phyloP scores from a whole-genome alignment of 2,329 filamentous ascomycete species.

The Paecilomyces fulvus region DNA sequence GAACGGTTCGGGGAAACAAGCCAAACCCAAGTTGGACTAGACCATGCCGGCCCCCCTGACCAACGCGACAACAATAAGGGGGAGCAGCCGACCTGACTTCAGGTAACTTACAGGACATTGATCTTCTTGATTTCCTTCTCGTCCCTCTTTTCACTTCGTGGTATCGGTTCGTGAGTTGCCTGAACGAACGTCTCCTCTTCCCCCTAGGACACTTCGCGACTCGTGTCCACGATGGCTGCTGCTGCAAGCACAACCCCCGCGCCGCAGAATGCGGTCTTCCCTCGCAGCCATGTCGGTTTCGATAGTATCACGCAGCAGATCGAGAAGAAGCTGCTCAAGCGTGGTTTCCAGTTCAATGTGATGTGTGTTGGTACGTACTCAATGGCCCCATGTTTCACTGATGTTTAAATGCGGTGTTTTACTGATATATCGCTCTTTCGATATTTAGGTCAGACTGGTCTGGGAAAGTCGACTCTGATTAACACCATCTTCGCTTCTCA shows the following conservation, averaged over 20 bases:
- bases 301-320: conserved; percentile 99
- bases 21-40: conserved; percentile 26
- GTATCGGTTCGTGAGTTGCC: conserved; percentile 8
- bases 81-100: background rate
- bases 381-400: background rate
- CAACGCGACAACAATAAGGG: conserved; percentile 13
- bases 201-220: conserved; percentile 18
- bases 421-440: conserved; percentile 16
- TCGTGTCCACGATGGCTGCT: conserved; percentile 54
- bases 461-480: conserved; percentile 98
- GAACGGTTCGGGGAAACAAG: background rate
- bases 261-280: conserved; percentile 55
- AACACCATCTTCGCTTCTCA: conserved; percentile 99
- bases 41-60: conserved; percentile 24
- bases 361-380: conserved; percentile 87
- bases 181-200: conserved; percentile 9
- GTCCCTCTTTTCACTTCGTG: conserved; percentile 5
- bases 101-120: conserved; percentile 3
- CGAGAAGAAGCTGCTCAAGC: conserved; percentile 98
- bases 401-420: background rate
- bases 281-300: conserved; percentile 98
- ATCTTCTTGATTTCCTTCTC: conserved; percentile 6
- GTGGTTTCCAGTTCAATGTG: conserved; percentile 99
- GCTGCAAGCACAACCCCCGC: conserved; percentile 48
- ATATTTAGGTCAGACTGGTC: conserved; percentile 79